Conservation (phyloP, 139 green algal species). For the Volvox reticuliferus region DNA sequence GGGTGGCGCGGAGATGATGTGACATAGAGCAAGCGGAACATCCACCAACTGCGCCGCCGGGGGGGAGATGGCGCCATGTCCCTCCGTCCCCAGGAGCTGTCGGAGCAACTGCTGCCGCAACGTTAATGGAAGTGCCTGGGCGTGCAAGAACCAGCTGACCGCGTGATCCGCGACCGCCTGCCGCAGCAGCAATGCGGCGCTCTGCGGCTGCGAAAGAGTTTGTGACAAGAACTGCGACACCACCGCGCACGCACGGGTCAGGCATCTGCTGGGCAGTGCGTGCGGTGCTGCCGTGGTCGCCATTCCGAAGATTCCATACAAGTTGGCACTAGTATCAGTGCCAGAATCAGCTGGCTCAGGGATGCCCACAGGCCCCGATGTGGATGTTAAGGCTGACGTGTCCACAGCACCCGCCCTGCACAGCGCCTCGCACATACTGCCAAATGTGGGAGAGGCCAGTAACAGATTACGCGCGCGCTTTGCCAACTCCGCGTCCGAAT, state of each 20-base stretch:
- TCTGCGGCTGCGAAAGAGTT: not conserved
- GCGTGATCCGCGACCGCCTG: constrained; percentile 18
- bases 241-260: constrained; percentile 1
- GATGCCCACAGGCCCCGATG: not conserved
- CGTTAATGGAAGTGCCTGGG: constrained; percentile 1
- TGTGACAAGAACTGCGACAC: not conserved
- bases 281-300: not conserved
- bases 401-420: not conserved
- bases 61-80: not conserved
- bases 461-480: not conserved
- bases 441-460: not conserved
- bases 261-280: not conserved
- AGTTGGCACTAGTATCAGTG: not conserved
- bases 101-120: constrained; percentile 26
- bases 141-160: constrained; percentile 8
- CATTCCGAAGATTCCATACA: not conserved
- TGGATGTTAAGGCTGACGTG: not conserved
- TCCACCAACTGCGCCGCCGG: not conserved
- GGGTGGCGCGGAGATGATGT: constrained; percentile 36
- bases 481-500: not conserved
- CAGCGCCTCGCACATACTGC: not conserved
- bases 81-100: constrained; percentile 30
- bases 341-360: not conserved
- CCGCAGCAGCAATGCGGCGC: not conserved
- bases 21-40: constrained; percentile 31